Evolutionary conservation across 225 moss, liverwort and hornwort genomes (phyloP).

Genomic region (Antitrichia curtipendula): DNA sequence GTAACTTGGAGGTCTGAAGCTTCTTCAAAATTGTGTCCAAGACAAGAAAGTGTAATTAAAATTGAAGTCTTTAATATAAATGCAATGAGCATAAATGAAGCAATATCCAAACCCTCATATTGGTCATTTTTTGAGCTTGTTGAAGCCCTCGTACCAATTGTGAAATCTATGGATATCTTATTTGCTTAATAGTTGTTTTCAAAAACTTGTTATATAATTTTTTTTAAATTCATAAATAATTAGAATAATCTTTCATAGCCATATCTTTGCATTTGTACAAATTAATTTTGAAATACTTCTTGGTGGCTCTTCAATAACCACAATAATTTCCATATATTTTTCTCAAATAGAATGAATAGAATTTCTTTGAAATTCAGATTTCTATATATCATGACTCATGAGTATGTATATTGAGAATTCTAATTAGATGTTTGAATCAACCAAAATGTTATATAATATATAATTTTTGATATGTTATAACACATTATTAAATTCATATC

Average conservation of each 20-base stretch:
- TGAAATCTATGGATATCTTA: not conserved
- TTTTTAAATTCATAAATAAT: not conserved
- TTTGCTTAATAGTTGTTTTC: not conserved
- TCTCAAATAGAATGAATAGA: too few relatives aligned
- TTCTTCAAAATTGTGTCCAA: slow-evolving; percentile 7
- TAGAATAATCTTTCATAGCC: not conserved
- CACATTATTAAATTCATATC: not conserved
- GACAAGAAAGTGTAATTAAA: slow-evolving; percentile 11
- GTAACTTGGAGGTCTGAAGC: not conserved
- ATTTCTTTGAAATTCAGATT: not conserved
- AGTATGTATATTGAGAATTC: not conserved
- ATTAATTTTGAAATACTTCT: too few relatives aligned
- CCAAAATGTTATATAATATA: too few relatives aligned
- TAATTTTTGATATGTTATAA: too few relatives aligned
- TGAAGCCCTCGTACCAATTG: not conserved
- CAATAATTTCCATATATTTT: not conserved
- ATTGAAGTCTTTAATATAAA: slow-evolving; percentile 11
- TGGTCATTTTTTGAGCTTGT: not conserved
- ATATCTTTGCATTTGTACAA: not conserved
- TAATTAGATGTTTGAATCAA: not conserved
- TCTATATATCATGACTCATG: not conserved
- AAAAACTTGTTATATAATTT: too few relatives aligned
- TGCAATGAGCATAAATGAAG: slow-evolving; percentile 2
- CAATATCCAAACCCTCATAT: slow-evolving; percentile 13
- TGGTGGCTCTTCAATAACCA: not conserved